Percentiles rank a stretch among this genome's conserved stretches.
Conservation (phyloP, 306 rosid species). For the Prunus mira region DNA sequence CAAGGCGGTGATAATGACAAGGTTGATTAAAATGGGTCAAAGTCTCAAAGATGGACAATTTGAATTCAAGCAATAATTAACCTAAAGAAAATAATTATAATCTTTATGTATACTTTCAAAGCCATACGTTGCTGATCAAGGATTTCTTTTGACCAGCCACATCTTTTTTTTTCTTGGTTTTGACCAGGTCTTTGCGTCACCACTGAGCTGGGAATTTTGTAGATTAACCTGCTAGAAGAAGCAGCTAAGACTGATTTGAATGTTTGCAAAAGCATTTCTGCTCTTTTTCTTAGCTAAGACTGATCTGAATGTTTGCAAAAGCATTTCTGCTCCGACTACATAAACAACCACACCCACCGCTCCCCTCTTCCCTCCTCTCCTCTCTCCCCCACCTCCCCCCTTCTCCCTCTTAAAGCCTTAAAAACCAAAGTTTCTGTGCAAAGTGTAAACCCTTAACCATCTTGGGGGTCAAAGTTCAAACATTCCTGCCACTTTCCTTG, state of each 20-base stretch:
- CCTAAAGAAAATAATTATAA: not conserved
- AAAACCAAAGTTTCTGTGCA: not conserved
- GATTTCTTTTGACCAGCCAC: not conserved
- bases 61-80: not conserved
- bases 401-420: not conserved
- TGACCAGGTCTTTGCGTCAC: constrained; percentile 15
- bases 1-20: not conserved
- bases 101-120: not conserved
- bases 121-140: not conserved
- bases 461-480: not conserved
- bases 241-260: not conserved
- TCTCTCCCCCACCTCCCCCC: no score
- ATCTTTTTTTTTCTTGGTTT: not conserved
- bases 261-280: not conserved
- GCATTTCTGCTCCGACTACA: not conserved
- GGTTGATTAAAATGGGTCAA: not conserved
- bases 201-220: not conserved
- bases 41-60: constrained; percentile 9
- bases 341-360: not conserved
- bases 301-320: no score
- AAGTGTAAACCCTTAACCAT: not conserved
- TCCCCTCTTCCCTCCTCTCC: no score
- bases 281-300: not conserved
- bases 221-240: not conserved
- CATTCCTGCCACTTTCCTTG: not conserved